Evolutionary conservation across 768 basidiomycete species (phyloP).

Genomic region (Boletus sensibilis): DNA sequence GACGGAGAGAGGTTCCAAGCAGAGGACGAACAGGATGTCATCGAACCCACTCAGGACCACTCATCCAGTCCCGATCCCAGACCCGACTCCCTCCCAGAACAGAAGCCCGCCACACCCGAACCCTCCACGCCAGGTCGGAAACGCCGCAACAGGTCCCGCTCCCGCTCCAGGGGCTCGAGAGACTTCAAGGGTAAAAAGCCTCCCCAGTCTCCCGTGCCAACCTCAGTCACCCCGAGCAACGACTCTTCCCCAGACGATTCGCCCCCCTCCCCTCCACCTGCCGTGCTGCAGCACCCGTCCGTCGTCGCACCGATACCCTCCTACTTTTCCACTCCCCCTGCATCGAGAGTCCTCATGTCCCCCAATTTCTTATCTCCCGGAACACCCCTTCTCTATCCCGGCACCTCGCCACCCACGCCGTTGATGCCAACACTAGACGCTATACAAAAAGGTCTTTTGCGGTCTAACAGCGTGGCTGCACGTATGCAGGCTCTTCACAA

Average conservation of each 20-base stretch:
- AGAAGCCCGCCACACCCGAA: constrained; percentile 37
- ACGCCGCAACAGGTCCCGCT: constrained; percentile 72
- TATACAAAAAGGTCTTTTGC: constrained; percentile 73
- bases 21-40: constrained; percentile 33
- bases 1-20: constrained; percentile 66
- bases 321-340: constrained; percentile 47
- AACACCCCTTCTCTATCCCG: constrained; percentile 59
- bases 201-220: constrained; percentile 46
- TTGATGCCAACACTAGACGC: constrained; percentile 75
- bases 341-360: constrained; percentile 39
- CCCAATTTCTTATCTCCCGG: constrained; percentile 55
- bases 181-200: constrained; percentile 67
- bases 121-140: constrained; percentile 47
- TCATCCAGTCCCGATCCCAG: constrained; percentile 24
- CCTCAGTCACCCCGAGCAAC: constrained; percentile 45
- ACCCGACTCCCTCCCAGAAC: constrained; percentile 30
- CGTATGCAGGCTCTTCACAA: constrained; percentile 80
- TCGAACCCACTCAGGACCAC: constrained; percentile 6
- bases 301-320: constrained; percentile 56
- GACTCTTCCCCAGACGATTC: constrained; percentile 74
- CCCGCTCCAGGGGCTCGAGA: constrained; percentile 58
- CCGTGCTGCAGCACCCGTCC: constrained; percentile 26
- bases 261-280: constrained; percentile 31
- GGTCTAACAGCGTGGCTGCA: constrained; percentile 88
- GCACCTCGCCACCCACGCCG: constrained; percentile 60